A percentile compares a stretch with the other conserved stretches of the same genome.
phyloP scores from a whole-genome alignment of 2,329 filamentous ascomycete genomes.

The Pseudocercospora macadamiae region DNA sequence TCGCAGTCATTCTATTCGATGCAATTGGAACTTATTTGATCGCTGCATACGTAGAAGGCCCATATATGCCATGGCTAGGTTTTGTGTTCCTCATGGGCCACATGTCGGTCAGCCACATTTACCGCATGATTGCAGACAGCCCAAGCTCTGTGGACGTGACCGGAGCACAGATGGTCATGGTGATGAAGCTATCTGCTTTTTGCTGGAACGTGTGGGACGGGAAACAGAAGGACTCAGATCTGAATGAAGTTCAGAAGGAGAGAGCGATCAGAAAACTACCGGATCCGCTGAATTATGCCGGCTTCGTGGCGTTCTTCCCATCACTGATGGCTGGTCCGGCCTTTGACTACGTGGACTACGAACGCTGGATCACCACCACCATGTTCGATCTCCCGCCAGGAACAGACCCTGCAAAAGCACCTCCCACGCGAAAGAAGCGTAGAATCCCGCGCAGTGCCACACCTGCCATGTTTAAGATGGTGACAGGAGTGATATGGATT shows the following conservation, averaged over 20 bases:
- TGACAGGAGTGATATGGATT: constrained; percentile 77
- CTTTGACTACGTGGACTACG: constrained; percentile 94
- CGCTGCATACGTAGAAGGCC: constrained; percentile 78
- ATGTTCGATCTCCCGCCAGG: constrained; percentile 88
- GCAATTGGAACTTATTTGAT: constrained; percentile 80
- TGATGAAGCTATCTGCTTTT: constrained; percentile 96
- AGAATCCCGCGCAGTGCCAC: constrained; percentile 89
- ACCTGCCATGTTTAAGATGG: constrained; percentile 77
- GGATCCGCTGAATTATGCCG: constrained; percentile 75
- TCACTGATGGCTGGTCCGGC: constrained; percentile 85
- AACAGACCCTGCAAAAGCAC: constrained; percentile 81
- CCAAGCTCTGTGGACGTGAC: constrained; percentile 81
- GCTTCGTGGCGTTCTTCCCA: constrained; percentile 95
- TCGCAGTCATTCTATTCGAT: constrained; percentile 78
- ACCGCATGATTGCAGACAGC: constrained; percentile 71
- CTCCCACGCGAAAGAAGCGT: constrained; percentile 83
- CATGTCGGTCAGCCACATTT: constrained; percentile 87
- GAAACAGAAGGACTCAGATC: constrained; percentile 71
- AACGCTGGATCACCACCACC: constrained; percentile 85
- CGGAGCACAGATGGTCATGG: constrained; percentile 92
- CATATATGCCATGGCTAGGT: constrained; percentile 96
- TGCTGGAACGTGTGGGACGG: constrained; percentile 99
- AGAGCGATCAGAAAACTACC: constrained; percentile 77
- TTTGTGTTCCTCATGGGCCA: constrained; percentile 95
- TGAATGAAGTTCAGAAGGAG: constrained; percentile 87